These are phyloP conservation scores for Falciphora oryzae DNA, from an alignment of 2,329 filamentous ascomycete species.

Conservation along the genomic window DNA sequence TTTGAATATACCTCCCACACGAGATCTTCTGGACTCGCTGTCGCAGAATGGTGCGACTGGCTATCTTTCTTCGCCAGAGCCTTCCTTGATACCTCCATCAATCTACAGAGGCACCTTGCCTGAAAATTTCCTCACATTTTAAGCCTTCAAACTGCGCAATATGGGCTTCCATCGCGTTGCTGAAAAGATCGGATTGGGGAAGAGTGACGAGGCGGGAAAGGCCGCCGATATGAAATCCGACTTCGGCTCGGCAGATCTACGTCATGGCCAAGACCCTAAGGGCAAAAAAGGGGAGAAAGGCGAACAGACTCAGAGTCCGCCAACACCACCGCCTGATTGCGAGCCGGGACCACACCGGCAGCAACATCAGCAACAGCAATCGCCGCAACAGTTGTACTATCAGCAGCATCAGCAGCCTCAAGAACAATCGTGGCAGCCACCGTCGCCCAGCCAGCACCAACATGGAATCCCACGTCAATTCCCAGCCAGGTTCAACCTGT, in stretches of 20 bases:
- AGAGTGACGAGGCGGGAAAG: not conserved
- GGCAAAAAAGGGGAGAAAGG: not conserved
- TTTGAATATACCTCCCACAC: not conserved
- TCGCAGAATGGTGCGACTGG: too few species aligned
- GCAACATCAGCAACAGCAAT: not conserved
- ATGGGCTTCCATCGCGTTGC: not conserved
- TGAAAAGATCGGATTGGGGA: not conserved
- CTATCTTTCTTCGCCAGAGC: too few species aligned
- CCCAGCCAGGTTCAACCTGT: conserved; percentile 27
- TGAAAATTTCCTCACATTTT: too few species aligned
- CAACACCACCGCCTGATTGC: not conserved
- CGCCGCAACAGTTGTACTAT: not conserved
- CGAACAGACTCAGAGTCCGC: not conserved
- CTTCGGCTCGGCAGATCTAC: not conserved
- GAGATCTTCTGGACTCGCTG: too few species aligned
- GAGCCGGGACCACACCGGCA: not conserved
- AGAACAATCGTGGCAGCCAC: not conserved
- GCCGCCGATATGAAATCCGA: not conserved
- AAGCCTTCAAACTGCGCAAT: not conserved
- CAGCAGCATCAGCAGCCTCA: not conserved
- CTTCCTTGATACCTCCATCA: not conserved
- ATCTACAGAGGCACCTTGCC: not conserved
- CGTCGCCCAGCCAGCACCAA: not conserved
- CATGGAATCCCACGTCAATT: conserved; percentile 21
- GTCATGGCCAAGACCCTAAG: not conserved